Percentiles rank a stretch among this genome's conserved stretches.
Conservation (phyloP, 345 rosid genomes). For the Stellera chamaejasme region DNA sequence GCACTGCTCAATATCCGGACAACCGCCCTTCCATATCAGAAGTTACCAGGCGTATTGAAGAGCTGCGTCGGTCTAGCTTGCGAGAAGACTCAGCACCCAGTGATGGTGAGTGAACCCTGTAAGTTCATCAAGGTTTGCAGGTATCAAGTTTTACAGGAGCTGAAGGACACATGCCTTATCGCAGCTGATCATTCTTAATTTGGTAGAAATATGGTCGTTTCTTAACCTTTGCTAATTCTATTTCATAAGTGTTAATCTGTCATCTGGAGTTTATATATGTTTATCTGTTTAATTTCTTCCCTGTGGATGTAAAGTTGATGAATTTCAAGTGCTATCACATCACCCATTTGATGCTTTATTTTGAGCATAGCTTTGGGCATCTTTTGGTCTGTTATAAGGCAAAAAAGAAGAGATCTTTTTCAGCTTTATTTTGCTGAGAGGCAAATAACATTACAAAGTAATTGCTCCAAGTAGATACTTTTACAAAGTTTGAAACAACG, state of each 20-base stretch:
- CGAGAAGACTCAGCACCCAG: slow-evolving; percentile 16
- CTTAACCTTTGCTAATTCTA: slow-evolving; percentile 15
- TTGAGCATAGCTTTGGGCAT: slow-evolving; percentile 24
- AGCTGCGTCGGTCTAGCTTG: slow-evolving; percentile 29
- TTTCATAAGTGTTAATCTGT: slow-evolving; percentile 20
- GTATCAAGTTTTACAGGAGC: neutral
- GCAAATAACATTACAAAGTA: too few relatives aligned
- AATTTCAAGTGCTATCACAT: slow-evolving; percentile 14
- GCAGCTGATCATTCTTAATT: slow-evolving; percentile 14
- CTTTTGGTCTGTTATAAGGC: slow-evolving; percentile 23
- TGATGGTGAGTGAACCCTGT: slow-evolving; percentile 21
- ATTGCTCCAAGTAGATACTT: too few relatives aligned
- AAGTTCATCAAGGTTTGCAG: slow-evolving; percentile 11
- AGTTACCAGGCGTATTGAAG: slow-evolving; percentile 51
- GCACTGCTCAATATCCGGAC: slow-evolving; percentile 80
- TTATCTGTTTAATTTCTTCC: slow-evolving; percentile 23
- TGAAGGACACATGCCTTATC: slow-evolving; percentile 6
- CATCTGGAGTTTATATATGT: slow-evolving; percentile 10
- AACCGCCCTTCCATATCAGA: slow-evolving; percentile 62
- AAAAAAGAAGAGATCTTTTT: too few relatives aligned
- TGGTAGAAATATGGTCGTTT: slow-evolving; percentile 8
- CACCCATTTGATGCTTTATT: slow-evolving; percentile 27
- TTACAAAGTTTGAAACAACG: too few relatives aligned
- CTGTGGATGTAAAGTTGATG: slow-evolving; percentile 35
- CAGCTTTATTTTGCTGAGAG: too few relatives aligned